Percentiles rank a stretch among this genome's conserved stretches.
Evolutionary conservation across 345 rosid species (phyloP).

Genomic region (Geranium rotundifolium): DNA sequence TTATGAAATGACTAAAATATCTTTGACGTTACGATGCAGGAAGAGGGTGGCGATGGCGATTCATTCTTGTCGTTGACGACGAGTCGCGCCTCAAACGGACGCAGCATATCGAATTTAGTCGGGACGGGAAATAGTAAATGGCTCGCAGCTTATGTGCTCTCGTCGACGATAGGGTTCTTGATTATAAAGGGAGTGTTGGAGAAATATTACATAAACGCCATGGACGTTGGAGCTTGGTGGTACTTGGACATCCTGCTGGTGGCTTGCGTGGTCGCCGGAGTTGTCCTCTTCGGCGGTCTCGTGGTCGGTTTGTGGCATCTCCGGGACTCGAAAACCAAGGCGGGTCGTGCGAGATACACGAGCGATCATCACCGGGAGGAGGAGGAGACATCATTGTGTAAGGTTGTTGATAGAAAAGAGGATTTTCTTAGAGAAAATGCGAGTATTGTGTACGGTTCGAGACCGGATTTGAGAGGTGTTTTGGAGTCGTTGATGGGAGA

Average conservation of each 20-base stretch:
- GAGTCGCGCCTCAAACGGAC: neutral
- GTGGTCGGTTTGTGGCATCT: slow-evolving; percentile 62
- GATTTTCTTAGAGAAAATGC: slow-evolving; percentile 10
- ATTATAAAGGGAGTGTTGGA: slow-evolving; percentile 31
- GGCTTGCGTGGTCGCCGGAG: slow-evolving; percentile 55
- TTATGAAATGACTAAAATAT: too few relatives aligned
- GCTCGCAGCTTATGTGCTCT: slow-evolving; percentile 57
- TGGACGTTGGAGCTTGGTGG: slow-evolving; percentile 45
- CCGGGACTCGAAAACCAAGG: slow-evolving; percentile 31
- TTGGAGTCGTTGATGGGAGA: slow-evolving; percentile 28
- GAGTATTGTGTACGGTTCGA: slow-evolving; percentile 47
- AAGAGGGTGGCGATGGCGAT: slow-evolving; percentile 11
- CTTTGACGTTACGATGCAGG: slow-evolving; percentile 28
- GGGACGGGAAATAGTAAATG: slow-evolving; percentile 68
- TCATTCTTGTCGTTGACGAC: too few relatives aligned
- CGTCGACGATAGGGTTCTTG: slow-evolving; percentile 49
- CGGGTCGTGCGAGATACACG: neutral
- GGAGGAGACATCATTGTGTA: neutral
- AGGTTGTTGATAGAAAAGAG: slow-evolving; percentile 7
- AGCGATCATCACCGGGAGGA: slow-evolving; percentile 8
- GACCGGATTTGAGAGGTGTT: slow-evolving; percentile 79
- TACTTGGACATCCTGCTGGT: slow-evolving; percentile 63
- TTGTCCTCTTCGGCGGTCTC: slow-evolving; percentile 53
- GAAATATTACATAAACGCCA: slow-evolving; percentile 49
- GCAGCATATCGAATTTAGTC: slow-evolving; percentile 39